Evolutionary conservation across 768 basidiomycete species (phyloP).

Genomic region (Lentinus brumalis): DNA sequence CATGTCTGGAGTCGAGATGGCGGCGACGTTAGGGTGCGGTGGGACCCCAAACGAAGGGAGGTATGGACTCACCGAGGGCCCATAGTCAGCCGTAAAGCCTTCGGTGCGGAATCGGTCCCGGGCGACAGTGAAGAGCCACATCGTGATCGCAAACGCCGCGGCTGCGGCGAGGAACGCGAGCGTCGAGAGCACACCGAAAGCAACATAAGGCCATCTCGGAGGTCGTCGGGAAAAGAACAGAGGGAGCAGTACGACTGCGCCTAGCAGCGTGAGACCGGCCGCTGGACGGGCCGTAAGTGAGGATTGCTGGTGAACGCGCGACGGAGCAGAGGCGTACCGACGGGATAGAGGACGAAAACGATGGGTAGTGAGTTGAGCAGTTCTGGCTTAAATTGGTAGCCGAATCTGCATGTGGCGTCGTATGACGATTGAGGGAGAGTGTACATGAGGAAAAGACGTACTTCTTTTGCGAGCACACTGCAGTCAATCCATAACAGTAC

Average conservation of each 20-base stretch:
- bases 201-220: not conserved
- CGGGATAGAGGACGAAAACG: conserved; percentile 11
- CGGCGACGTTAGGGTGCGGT: not conserved
- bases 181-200: conserved; percentile 2
- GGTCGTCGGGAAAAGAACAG: conserved; percentile 1
- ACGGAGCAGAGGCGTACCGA: not conserved
- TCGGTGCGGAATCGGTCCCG: not conserved
- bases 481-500: conserved; percentile 3
- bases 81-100: conserved; percentile 2
- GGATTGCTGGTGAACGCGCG: not conserved
- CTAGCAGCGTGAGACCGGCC: conserved; percentile 3
- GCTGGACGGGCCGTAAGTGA: not conserved
- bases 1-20: conserved; percentile 22
- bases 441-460: not conserved
- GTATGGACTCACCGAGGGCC: conserved; percentile 5
- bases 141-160: conserved; percentile 5
- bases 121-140: conserved; percentile 1
- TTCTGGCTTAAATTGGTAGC: conserved; percentile 3
- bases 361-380: not conserved
- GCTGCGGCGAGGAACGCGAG: conserved; percentile 6
- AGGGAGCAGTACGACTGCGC: conserved; percentile 1
- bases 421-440: no score
- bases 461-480: conserved; percentile 1
- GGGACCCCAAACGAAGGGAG: not conserved
- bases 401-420: not conserved